A percentile compares a stretch with the other conserved stretches of the same genome.
Conservation (phyloP, 2,329 filamentous ascomycete genomes). For the Alternaria infectoria region DNA sequence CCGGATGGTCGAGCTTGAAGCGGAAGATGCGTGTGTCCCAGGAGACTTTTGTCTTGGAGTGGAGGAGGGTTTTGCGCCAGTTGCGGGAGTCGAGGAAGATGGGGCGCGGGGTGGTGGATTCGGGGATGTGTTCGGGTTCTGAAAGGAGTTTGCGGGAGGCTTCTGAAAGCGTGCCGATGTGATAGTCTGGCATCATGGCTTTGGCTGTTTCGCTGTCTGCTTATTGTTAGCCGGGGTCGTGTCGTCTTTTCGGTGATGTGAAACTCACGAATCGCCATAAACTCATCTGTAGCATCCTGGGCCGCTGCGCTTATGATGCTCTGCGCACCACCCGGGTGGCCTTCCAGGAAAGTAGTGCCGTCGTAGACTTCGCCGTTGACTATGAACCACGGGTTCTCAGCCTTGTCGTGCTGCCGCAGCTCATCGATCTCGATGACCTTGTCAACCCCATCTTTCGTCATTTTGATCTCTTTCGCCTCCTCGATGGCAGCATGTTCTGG, state of each 20-base stretch:
- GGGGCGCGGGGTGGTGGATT: conserved; percentile 56
- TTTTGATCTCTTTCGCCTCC: conserved; percentile 70
- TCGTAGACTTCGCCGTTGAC: conserved; percentile 89
- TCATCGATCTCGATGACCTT: conserved; percentile 73
- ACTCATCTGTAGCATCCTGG: conserved; percentile 84
- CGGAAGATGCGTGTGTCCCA: conserved; percentile 82
- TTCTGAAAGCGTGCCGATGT: conserved; percentile 78
- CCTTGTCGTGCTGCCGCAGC: conserved; percentile 69
- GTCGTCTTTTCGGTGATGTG: not conserved
- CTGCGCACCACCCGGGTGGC: conserved; percentile 83
- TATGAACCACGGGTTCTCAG: conserved; percentile 81
- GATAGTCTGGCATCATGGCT: conserved; percentile 84
- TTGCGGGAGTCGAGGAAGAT: conserved; percentile 73
- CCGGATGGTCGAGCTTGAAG: conserved; percentile 75
- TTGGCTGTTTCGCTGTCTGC: conserved; percentile 90
- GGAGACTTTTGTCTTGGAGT: conserved; percentile 72
- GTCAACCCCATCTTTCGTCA: conserved; percentile 73
- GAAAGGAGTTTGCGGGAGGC: conserved; percentile 63
- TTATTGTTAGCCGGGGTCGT: conserved; percentile 29
- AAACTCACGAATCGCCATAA: conserved; percentile 82
- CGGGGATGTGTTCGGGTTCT: conserved; percentile 51
- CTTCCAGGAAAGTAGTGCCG: conserved; percentile 78
- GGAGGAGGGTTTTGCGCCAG: conserved; percentile 77
- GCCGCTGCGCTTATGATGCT: conserved; percentile 86
- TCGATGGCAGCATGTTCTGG: conserved; percentile 53